A percentile compares a stretch with the other conserved stretches of the same genome.
These are phyloP conservation scores for Pachysandra terminalis DNA, from an alignment of 164 flowering plant genomes.

Conservation along the genomic window DNA sequence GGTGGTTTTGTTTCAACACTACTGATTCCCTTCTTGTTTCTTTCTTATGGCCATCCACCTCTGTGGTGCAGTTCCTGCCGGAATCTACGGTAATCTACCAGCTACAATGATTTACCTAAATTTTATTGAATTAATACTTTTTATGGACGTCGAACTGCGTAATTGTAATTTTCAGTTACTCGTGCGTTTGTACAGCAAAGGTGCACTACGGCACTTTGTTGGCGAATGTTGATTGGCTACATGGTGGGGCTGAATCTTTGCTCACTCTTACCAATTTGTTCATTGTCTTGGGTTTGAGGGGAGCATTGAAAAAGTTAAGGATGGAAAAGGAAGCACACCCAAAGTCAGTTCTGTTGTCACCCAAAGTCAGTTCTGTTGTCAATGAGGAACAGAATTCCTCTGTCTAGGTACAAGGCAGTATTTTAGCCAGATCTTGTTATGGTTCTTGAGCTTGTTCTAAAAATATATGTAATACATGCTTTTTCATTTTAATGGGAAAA, in stretches of 20 bases:
- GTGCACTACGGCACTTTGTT: slow-evolving; percentile 90
- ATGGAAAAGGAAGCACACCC: slow-evolving; percentile 23
- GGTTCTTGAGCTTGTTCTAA: neutral
- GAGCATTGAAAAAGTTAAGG: slow-evolving; percentile 49
- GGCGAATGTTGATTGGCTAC: slow-evolving; percentile 96
- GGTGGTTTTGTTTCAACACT: neutral
- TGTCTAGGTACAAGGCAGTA: slow-evolving; percentile 20
- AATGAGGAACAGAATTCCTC: slow-evolving; percentile 41
- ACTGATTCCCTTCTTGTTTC: slow-evolving; percentile 12
- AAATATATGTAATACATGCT: no score
- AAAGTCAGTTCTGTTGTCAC: no score
- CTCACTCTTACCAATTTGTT: slow-evolving; percentile 88
- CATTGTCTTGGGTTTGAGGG: slow-evolving; percentile 78
- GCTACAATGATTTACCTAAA: neutral
- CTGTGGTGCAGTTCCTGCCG: slow-evolving; percentile 75
- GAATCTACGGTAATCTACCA: slow-evolving; percentile 77
- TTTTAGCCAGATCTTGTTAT: slow-evolving; percentile 3
- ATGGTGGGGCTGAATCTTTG: slow-evolving; percentile 90
- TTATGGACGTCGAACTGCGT: neutral
- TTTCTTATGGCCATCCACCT: neutral
- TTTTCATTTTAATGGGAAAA: no score
- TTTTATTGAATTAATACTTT: neutral
- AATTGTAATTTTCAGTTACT: neutral
- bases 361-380: slow-evolving; percentile 21
- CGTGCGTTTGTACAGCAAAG: slow-evolving; percentile 58